phyloP scores from a whole-genome alignment of 2,329 filamentous ascomycete genomes.

The Hawksworthiomyces lignivorus region DNA sequence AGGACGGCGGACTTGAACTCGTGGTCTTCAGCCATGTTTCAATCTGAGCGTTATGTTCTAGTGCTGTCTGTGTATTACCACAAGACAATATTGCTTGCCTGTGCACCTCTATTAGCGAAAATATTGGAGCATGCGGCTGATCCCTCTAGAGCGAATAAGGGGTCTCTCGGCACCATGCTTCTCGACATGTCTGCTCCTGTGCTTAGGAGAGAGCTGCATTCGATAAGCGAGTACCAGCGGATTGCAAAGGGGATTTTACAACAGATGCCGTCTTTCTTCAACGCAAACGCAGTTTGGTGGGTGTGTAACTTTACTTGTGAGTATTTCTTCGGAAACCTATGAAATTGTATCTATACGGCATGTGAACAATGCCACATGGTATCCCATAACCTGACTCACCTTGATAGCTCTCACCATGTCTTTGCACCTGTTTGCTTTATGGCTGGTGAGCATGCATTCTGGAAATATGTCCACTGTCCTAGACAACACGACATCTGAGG shows the following conservation, averaged over 20 bases:
- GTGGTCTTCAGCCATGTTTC: slow-evolving; percentile 6
- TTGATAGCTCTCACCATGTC: slow-evolving; percentile 22
- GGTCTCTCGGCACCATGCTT: background rate
- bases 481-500: background rate
- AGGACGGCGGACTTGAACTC: background rate
- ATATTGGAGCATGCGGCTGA: slow-evolving; percentile 9
- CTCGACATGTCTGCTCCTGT: slow-evolving; percentile 15
- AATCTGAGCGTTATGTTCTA: slow-evolving; percentile 8
- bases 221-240: slow-evolving; percentile 15
- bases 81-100: slow-evolving; percentile 10
- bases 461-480: background rate
- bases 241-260: slow-evolving; percentile 15
- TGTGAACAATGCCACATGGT: no score
- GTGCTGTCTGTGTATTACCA: slow-evolving; percentile 15
- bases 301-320: slow-evolving; percentile 24
- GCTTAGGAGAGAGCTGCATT: slow-evolving; percentile 17
- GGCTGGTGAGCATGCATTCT: slow-evolving; percentile 16
- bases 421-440: slow-evolving; percentile 22
- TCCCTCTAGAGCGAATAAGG: no score
- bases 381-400: no score
- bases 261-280: slow-evolving; percentile 17
- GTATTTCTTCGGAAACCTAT: no score
- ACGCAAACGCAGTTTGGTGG: slow-evolving; percentile 23
- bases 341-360: no score
- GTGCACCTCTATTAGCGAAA: slow-evolving; percentile 8